Evolutionary conservation across 306 rosid species (phyloP), one percentile per base, ranked within the genome.

Genomic region (Carpinus fangiana): DNA sequence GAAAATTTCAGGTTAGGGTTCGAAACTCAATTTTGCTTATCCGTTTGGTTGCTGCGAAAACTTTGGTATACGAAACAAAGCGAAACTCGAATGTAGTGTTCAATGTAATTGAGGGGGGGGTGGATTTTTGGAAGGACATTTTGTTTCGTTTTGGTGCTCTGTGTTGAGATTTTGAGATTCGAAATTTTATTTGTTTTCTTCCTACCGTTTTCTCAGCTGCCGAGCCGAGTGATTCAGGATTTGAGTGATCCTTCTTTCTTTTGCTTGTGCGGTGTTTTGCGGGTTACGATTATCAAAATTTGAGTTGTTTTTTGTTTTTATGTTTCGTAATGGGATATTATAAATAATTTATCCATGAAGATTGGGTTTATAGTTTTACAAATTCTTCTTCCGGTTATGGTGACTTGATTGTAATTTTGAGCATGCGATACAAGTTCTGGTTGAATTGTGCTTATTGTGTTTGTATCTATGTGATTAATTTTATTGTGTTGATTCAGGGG

Each of bases 121-220:
- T n/a, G 36, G 57, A 0, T 4, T 51, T 50, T 16, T 6, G 41
- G 3, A 47, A 31, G 74, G 52, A 3, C 16, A 1, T 17, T 48
- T 76, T 77, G 70, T 52, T 65, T 7, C 66, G 51, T 64, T 66
- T 13, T 62, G 66, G 12, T 73, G 26, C 34, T 55, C 21, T 21
- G 51, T 14, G 13, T 5, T 80, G 48, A 16, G 38, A 84, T 20
- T 72, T 82, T 74, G 26, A 75, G 31, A 82, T 80, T 85, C 71
- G 26, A 70, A 61, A 1, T 11, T 66, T 38, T 47, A 0, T 5
- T 66, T 38, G 41, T 61, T 8, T 0, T 50, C 75, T 13, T 79
- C 12, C 8, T 71, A 46, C 78, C n/a, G 55, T 80, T 89, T 85
- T 72, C 31, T 43, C 57, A 60, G 68, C 69, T 74, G 75, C 85